These are phyloP conservation scores for Paraurostyla sp. DNA, from an alignment of 73 alveolate genomes.

Conservation along the genomic window DNA sequence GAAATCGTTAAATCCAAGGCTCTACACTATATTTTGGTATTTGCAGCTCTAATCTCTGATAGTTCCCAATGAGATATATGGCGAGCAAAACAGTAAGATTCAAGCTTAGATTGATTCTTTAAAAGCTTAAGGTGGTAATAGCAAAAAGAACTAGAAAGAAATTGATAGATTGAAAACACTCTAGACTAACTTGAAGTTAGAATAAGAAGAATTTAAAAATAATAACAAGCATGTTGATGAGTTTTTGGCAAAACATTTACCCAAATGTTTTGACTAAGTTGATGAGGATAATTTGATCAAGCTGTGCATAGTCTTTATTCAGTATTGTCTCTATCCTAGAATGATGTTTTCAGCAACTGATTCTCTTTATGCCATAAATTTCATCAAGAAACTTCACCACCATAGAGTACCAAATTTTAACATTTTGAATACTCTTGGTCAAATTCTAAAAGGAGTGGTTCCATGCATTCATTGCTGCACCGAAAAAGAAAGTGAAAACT, in stretches of 20 bases:
- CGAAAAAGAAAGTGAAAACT: conserved; percentile 71
- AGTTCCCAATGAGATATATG: conserved; percentile 67
- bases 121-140: background rate
- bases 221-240: conserved; percentile 28
- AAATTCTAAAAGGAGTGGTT: conserved; percentile 62
- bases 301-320: conserved; percentile 56
- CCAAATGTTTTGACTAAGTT: conserved; percentile 13
- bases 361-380: conserved; percentile 69
- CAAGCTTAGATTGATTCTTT: background rate
- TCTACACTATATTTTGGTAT: conserved; percentile 73
- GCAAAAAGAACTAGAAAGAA: conserved; percentile 36
- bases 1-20: conserved; percentile 63
- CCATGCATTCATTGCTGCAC: conserved; percentile 80
- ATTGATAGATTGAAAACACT: conserved; percentile 43
- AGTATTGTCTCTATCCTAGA: conserved; percentile 77
- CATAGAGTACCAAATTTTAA: conserved; percentile 70
- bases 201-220: conserved; percentile 7
- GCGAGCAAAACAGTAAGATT: background rate
- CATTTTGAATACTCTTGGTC: conserved; percentile 59
- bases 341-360: conserved; percentile 78
- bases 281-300: background rate
- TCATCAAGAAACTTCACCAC: conserved; percentile 57
- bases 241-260: conserved; percentile 18
- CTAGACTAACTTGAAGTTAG: background rate
- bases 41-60: conserved; percentile 47